A percentile compares a stretch with the other conserved stretches of the same genome.
These are phyloP conservation scores for Yamadazyma conglobata DNA, from an alignment of 1,139 yeast genomes.

Conservation along the genomic window DNA sequence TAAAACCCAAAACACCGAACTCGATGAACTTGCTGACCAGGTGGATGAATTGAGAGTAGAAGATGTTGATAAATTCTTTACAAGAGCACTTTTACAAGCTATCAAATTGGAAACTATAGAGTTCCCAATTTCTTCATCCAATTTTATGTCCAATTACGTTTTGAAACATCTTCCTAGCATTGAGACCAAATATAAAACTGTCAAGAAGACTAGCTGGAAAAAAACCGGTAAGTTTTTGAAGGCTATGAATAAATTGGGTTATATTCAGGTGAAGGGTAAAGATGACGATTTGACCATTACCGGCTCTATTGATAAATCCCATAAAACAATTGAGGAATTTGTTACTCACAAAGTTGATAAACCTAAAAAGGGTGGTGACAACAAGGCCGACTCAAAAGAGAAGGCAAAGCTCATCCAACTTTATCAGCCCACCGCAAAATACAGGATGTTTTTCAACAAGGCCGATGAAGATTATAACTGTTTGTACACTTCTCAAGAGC, in stretches of 20 bases:
- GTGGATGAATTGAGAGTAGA: slow-evolving; percentile 41
- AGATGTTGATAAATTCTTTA: slow-evolving; percentile 78
- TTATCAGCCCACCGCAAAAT: slow-evolving; percentile 54
- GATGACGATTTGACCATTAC: slow-evolving; percentile 65
- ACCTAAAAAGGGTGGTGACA: slow-evolving; percentile 14
- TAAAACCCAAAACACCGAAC: slow-evolving; percentile 1
- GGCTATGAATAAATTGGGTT: slow-evolving; percentile 74
- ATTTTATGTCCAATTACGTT: slow-evolving; percentile 67
- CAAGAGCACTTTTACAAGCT: slow-evolving; percentile 65
- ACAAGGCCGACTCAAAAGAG: slow-evolving; percentile 14
- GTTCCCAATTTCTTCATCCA: slow-evolving; percentile 66
- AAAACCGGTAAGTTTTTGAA: slow-evolving; percentile 82
- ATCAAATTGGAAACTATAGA: slow-evolving; percentile 55
- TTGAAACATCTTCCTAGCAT: slow-evolving; percentile 66
- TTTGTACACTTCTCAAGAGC: slow-evolving; percentile 51
- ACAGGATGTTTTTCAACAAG: slow-evolving; percentile 49
- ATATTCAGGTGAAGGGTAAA: slow-evolving; percentile 68
- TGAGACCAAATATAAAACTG: slow-evolving; percentile 52
- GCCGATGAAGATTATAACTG: slow-evolving; percentile 31
- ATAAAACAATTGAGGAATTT: slow-evolving; percentile 50
- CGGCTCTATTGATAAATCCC: slow-evolving; percentile 46
- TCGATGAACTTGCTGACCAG: slow-evolving; percentile 10
- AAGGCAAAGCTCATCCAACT: slow-evolving; percentile 32
- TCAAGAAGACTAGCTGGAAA: slow-evolving; percentile 87
- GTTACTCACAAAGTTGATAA: slow-evolving; percentile 55